Conservation (phyloP, 2,329 filamentous ascomycete genomes). For the Fusarium sublunatum region DNA sequence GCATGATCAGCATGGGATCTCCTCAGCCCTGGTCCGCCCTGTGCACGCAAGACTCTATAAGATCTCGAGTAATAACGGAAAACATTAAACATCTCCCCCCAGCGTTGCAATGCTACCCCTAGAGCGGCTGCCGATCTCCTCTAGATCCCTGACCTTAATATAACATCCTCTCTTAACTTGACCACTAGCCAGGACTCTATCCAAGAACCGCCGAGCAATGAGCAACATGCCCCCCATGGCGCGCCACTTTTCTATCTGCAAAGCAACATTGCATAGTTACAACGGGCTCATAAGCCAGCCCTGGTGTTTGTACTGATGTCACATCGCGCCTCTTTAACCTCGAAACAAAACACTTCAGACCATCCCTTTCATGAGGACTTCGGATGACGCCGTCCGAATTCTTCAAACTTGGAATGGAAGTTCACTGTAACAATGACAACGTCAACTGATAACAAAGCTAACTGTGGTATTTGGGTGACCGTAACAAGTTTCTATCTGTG, state of each 20-base stretch:
- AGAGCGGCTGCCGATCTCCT: slow-evolving; percentile 29
- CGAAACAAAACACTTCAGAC: slow-evolving; percentile 41
- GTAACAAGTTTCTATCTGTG: slow-evolving; percentile 46
- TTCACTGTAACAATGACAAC: background rate
- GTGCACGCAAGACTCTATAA: background rate
- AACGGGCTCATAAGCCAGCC: slow-evolving; percentile 27
- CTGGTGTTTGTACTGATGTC: slow-evolving; percentile 40
- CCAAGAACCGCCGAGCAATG: slow-evolving; percentile 34
- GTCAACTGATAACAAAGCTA: slow-evolving; percentile 23
- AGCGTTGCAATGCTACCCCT: slow-evolving; percentile 26
- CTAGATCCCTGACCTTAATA: slow-evolving; percentile 33
- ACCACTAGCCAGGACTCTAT: slow-evolving; percentile 10
- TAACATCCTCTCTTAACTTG: slow-evolving; percentile 8
- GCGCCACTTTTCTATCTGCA: slow-evolving; percentile 37
- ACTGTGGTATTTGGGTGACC: slow-evolving; percentile 41
- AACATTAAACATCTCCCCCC: slow-evolving; percentile 31
- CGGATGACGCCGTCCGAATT: slow-evolving; percentile 6
- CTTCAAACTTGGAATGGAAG: background rate
- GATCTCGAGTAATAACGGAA: slow-evolving; percentile 29
- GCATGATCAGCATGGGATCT: slow-evolving; percentile 32
- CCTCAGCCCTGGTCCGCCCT: slow-evolving; percentile 10
- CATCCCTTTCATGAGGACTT: slow-evolving; percentile 35
- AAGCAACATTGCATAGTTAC: slow-evolving; percentile 39
- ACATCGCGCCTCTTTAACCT: slow-evolving; percentile 30
- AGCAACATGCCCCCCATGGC: slow-evolving; percentile 10